Base-by-base conservation (phyloP, 2,329 filamentous ascomycete genomes). In the Paraphaeosphaeria minitans region DNA sequence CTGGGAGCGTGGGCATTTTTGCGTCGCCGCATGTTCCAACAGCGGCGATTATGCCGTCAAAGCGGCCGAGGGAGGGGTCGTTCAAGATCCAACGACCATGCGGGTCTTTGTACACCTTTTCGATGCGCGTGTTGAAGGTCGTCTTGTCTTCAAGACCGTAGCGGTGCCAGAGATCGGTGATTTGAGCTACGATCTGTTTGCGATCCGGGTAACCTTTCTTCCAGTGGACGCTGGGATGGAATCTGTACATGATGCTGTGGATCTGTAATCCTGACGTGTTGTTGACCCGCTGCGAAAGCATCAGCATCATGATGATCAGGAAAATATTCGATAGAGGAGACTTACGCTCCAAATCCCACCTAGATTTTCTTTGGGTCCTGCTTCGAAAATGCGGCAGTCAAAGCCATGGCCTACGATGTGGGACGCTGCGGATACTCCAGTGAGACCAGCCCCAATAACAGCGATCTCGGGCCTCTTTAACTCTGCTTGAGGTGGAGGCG, bases 401-500 rank as follows among this genome's bases (percentile, higher is more conserved):
- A 94, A 94, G 46, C 91, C 91, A 85, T 95, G 90, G 1, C 92
- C 92, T 37, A 93, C 86, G 70, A 90, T 93, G 73, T 96, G 92
- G 1, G 90, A 87, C 0, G 92, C 92, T 8, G 91, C 87, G 1
- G 91, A 91, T 2, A 95, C 87, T 41, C 85, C 85, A 4, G 92
- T 95, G 55, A 96, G 81, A 8, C 80, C 80, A 42, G 80, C 80
- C 8, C 79, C 80, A 45, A 82, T 79, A 56, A 82, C 69, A 49
- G 80, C 80, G 52, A 82, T 80, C 47, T 77, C 87, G 14, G 91
- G 89, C 29, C 88, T 80, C 13, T 79, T 78, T n/a, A 90, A 78
- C 7, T 81, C 79, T 0, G 80, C 76, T 60, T 83, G 79, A 0
- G 87, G 84, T 2, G 83, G 81, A 0, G 91, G 91, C 4, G 91